Evolutionary conservation across 1,284 basidiomycete species (phyloP).

Genomic region (Fomitopsis pinicola): DNA sequence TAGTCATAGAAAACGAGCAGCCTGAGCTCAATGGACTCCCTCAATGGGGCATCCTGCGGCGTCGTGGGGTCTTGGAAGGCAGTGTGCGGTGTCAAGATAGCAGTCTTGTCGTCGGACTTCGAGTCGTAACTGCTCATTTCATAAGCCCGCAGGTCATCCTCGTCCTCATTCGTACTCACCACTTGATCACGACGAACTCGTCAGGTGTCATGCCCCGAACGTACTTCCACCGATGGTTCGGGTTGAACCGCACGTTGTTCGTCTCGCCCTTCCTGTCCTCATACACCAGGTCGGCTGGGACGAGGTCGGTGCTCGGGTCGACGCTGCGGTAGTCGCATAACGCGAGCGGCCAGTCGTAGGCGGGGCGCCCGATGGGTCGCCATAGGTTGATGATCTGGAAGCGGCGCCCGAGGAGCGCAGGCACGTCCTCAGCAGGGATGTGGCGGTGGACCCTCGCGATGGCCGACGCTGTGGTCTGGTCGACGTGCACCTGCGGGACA

Average conservation of each 20-base stretch:
- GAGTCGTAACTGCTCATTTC: slow-evolving; percentile 42
- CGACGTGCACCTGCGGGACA: slow-evolving; percentile 45
- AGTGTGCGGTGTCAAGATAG: slow-evolving; percentile 54
- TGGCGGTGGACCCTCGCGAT: slow-evolving; percentile 48
- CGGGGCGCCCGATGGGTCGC: slow-evolving; percentile 54
- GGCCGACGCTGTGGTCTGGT: slow-evolving; percentile 48
- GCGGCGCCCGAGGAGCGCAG: slow-evolving; percentile 38
- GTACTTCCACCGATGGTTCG: slow-evolving; percentile 62
- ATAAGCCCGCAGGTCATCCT: neutral
- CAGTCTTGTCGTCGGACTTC: slow-evolving; percentile 43
- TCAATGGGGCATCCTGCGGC: slow-evolving; percentile 40
- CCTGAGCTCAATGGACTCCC: slow-evolving; percentile 56
- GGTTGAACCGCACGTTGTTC: slow-evolving; percentile 46
- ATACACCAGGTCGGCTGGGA: slow-evolving; percentile 48
- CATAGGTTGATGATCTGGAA: slow-evolving; percentile 74
- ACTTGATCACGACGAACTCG: slow-evolving; percentile 64
- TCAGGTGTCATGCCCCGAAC: slow-evolving; percentile 56
- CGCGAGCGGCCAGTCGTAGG: slow-evolving; percentile 56
- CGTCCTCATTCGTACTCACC: slow-evolving; percentile 35
- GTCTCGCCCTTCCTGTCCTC: slow-evolving; percentile 57
- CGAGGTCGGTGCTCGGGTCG: slow-evolving; percentile 40
- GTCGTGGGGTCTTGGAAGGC: slow-evolving; percentile 50
- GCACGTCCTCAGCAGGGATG: slow-evolving; percentile 44
- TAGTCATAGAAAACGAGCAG: slow-evolving; percentile 57
- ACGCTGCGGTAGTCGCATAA: slow-evolving; percentile 60